Base-by-base conservation (phyloP, 2,329 filamentous ascomycete genomes). In the Tolypocladium sp. region DNA sequence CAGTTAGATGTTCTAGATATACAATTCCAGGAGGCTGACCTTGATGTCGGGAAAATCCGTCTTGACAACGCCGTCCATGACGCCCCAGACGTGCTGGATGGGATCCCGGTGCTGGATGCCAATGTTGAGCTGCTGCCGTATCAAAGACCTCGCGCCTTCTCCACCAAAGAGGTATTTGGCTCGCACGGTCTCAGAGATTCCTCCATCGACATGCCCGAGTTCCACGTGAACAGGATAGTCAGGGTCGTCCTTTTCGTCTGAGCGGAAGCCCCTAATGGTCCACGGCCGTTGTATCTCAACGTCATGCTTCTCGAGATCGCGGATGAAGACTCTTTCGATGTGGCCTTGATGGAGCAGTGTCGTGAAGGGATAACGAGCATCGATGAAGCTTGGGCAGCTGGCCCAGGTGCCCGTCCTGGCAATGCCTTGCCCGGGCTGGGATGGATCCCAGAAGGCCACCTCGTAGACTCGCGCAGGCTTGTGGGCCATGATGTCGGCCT, bases 401-500 rank as follows among this genome's bases (percentile, higher is more conserved):
- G 91, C 89, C 91, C 91, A 96, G 6, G 85, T 87, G 35, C 86
- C 85, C 1, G 86, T 90, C 63, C 87, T 79, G 38, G 79, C 76
- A 62, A 90, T 89, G 38, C 85, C 82, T 51, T 77, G 73, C 40
- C 77, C 77, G 51, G 79, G 83, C 38, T 72, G 70, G 1, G 77
- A 76, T 0, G 86, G 85, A 62, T 90, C 86, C 87, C 87, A 90
- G 65, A 90, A 90, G 2, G 86, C 87, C 33, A 88, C 85, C 68
- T 90, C 87, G 65, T 84, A 96, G 33, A 97, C 91, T 68, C 90
- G 91, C 1, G 92, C 92, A 8, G 92, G 92, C 63, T 92, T 85
- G 69, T 93, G 82, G 25, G 86, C 88, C 91, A 96, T 96, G 69
- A 96, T 90, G 59, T 86, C 85, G 52, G 90, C 84, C 77, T 96